Base-by-base conservation (phyloP, 2,329 filamentous ascomycete genomes). In the Cordyceps sp. region DNA sequence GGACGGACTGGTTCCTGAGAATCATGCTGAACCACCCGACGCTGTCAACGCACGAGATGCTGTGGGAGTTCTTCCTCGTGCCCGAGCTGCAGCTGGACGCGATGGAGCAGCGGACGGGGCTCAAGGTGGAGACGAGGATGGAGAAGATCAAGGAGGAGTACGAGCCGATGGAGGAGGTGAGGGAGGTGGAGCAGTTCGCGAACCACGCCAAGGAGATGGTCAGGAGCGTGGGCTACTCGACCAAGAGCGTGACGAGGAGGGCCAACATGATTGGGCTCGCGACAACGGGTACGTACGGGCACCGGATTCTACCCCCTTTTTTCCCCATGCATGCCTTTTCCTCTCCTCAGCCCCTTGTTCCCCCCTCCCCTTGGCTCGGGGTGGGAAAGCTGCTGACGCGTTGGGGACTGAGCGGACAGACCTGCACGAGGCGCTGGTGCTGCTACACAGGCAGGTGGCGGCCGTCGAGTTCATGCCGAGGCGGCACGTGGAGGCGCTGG, bases 21-120 rank as follows among this genome's bases (percentile, higher is more conserved):
- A 83, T 85, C 14, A 67, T 98, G 39, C 66, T 98, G 18, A 66
- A 72, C 8, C 90, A 98, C 47, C 80, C 88, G 4, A 96, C 90
- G 0, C 94, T 98, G 49, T 72, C 84, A 1, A 93, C 83, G 1
- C 92, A 98, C 48, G 90, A 98, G 58, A 84, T 96, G 51, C 67
- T 98, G 3, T 98, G 90, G 92, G 90, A 98, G 46, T 98, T 98
- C 57, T 93, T 98, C 55, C 67, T 98, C 1, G 86, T 98, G 10
- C 90, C 90, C 2, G 90, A 98, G 43, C 73, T 98, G 31, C 83
- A 93, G 49, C 69, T 82, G 0, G 75, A 84, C 15, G 84, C 86
- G 71, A 88, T 96, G 66, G 78, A 82, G 33, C 78, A 93, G 51
- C 73, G 90, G 31, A 93, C 82, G 39, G 74, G 75, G 34, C 73